These are phyloP conservation scores for Backusella luteola DNA, from an alignment of 192 early-diverging fungal species.

Conservation along the genomic window DNA sequence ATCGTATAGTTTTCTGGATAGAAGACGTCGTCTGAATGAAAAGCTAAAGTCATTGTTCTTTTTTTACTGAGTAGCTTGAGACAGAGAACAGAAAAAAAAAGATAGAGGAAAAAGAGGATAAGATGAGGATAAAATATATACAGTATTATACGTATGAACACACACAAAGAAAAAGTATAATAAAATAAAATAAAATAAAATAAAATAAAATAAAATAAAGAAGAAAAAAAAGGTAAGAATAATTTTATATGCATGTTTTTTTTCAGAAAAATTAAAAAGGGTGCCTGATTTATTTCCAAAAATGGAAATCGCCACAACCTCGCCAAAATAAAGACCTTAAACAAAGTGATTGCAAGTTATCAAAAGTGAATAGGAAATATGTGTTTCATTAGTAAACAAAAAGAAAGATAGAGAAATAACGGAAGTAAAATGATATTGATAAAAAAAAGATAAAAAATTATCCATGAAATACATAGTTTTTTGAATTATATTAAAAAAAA, in stretches of 20 bases:
- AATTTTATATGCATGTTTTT: neutral
- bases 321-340: neutral
- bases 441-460: neutral
- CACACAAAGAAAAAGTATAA: neutral
- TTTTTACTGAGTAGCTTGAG: neutral
- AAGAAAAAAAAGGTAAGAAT: neutral
- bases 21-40: neutral
- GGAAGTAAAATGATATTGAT: neutral
- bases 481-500: too few relatives aligned
- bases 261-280: neutral
- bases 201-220: neutral
- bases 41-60: neutral
- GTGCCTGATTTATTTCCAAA: neutral
- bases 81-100: neutral
- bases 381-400: neutral
- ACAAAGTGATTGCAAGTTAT: neutral
- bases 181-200: too few relatives aligned
- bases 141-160: neutral
- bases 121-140: neutral
- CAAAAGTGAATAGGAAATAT: neutral
- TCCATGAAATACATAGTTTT: neutral
- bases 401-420: neutral
- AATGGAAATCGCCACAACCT: neutral
- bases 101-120: neutral
- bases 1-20: constrained; percentile 35